Percentiles rank a stretch among this genome's conserved stretches.
These are phyloP conservation scores for Magnusiomyces paraingens DNA, from an alignment of 1,139 yeast genomes.

Conservation along the genomic window DNA sequence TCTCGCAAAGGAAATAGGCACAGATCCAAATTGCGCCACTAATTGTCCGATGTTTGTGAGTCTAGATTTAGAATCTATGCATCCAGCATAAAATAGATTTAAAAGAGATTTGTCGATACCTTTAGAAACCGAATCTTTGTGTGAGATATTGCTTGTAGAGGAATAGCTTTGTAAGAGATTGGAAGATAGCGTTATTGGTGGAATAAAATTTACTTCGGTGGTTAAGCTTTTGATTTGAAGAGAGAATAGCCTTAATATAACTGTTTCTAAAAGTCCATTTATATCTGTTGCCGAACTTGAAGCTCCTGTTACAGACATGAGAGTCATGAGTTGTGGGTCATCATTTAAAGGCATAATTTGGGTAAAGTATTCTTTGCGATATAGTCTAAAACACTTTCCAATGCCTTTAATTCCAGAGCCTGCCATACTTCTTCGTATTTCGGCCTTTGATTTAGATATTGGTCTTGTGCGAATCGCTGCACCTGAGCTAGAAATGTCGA, in stretches of 20 bases:
- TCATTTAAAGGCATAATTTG: slow-evolving; percentile 72
- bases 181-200: not conserved
- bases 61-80: slow-evolving; percentile 75
- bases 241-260: slow-evolving; percentile 35
- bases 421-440: slow-evolving; percentile 40
- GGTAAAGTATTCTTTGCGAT: slow-evolving; percentile 79
- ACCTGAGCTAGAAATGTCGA: slow-evolving; percentile 2
- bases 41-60: slow-evolving; percentile 44
- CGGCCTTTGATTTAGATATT: slow-evolving; percentile 20
- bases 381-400: slow-evolving; percentile 86
- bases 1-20: slow-evolving; percentile 2
- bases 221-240: not conserved
- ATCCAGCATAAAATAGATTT: slow-evolving; percentile 51
- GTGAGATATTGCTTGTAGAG: not conserved
- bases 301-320: not conserved
- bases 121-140: not conserved
- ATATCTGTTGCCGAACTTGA: slow-evolving; percentile 53
- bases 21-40: not conserved
- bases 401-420: slow-evolving; percentile 49
- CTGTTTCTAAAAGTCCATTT: slow-evolving; percentile 77
- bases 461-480: slow-evolving; percentile 11
- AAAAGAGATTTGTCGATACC: not conserved
- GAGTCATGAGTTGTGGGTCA: slow-evolving; percentile 50
- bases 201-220: slow-evolving; percentile 1
- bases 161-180: not conserved